Conservation (phyloP, 371 early-diverging fungal genomes). For the Furculomyces boomerangus region DNA sequence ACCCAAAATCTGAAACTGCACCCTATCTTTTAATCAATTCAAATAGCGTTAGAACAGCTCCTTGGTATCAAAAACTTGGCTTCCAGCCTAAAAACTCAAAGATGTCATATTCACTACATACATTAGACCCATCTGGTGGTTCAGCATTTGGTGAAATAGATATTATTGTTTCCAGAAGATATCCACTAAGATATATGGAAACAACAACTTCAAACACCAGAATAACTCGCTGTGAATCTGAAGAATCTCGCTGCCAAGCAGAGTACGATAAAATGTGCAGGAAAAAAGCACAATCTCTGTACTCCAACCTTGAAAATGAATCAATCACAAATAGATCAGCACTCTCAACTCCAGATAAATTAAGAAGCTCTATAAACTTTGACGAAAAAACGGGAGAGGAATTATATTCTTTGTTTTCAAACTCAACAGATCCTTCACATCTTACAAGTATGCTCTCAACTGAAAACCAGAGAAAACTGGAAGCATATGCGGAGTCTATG, state of each 20-base stretch:
- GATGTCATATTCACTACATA: conserved; percentile 10
- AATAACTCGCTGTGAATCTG: conserved; percentile 10
- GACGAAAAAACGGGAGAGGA: neutral
- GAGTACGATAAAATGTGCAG: neutral
- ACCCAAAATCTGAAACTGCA: neutral
- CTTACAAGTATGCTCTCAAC: neutral
- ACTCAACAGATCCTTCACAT: neutral
- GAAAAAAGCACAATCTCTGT: neutral
- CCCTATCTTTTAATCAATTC: conserved; percentile 6
- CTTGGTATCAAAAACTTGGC: conserved; percentile 17
- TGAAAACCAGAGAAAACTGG: neutral
- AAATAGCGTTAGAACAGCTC: conserved; percentile 18
- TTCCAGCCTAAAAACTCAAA: conserved; percentile 4
- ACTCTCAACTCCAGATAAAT: neutral
- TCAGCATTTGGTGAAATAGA: conserved; percentile 13
- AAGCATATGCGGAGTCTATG: neutral
- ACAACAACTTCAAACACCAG: conserved; percentile 4
- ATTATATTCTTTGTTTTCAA: neutral
- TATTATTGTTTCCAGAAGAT: conserved; percentile 15
- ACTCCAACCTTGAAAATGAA: neutral
- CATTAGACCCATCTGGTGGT: conserved; percentile 11
- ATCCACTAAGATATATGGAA: conserved; percentile 17
- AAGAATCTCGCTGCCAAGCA: conserved; percentile 9
- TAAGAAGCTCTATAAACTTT: neutral
- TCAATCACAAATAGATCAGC: neutral